Base-by-base conservation (phyloP, 257 asterid genomes). In the Echium plantagineum region DNA sequence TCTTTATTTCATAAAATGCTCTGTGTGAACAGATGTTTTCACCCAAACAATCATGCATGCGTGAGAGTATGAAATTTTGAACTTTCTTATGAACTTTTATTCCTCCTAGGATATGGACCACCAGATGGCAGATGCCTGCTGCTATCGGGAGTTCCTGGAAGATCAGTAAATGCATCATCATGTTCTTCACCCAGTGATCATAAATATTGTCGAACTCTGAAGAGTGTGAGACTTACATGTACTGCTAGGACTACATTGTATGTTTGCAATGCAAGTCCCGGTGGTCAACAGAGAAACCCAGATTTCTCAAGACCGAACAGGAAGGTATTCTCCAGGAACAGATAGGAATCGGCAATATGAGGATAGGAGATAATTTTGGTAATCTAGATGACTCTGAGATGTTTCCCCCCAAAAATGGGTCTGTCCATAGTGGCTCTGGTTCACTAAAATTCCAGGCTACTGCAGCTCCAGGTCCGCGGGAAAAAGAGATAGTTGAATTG, bases 401-500 rank as follows among this genome's bases (percentile, higher is more conserved):
- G 62, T 62, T 86, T 52, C 73, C 87, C 51, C 72, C 93, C n/a
- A 84, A 71, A 70, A 88, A 91, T 52, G 98, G 94, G 59, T 79
- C 94, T 2, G 58, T 82, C 7, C 81, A 71, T 70, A 79, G 94
- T 26, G 69, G 71, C 17, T 65, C 86, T 2, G 81, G 79, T 51
- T 75, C 68, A 75, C 71, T 78, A 21, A 89, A 80, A 62, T 80
- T 70, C 77, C 94, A 78, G 71, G 84, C 86, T 30, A 83, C 89
- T 59, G 76, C 81, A 16, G 60, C 82, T 74, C 96, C 97, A 5
- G 96, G 99, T 19, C 86, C 89, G 26, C 79, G 86, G 72, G 99
- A 93, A 69, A 86, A 79, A 82, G 97, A 93, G 79, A 89, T 93
- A 35, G 87, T 93, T 52, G 95, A 89, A 70, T 72, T 93, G 51